Evolutionary conservation across 2,329 filamentous ascomycete species (phyloP).

Genomic region (Aureobasidium lini): DNA sequence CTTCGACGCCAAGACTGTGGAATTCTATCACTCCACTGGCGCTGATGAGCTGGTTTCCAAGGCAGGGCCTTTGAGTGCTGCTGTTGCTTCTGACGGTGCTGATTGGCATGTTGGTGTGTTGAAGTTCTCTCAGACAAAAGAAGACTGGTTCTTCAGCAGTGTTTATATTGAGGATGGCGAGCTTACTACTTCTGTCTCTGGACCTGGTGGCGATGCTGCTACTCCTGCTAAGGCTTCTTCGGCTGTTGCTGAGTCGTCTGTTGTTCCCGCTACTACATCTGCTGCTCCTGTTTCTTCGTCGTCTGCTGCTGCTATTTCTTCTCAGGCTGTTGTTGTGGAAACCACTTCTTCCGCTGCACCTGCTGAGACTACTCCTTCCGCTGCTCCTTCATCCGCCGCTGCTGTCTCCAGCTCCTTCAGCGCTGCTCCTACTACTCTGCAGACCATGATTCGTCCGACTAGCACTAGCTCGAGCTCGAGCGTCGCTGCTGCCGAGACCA

Average conservation of each 20-base stretch:
- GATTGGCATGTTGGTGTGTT: slow-evolving; percentile 69
- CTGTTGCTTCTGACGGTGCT: slow-evolving; percentile 56
- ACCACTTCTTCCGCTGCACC: not conserved
- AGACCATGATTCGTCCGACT: not conserved
- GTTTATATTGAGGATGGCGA: slow-evolving; percentile 61
- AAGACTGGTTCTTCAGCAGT: slow-evolving; percentile 66
- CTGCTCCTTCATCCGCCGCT: not conserved
- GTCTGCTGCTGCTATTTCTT: not conserved
- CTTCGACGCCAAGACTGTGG: slow-evolving; percentile 55
- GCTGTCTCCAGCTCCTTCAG: not conserved
- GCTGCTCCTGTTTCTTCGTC: not conserved
- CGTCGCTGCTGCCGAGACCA: not conserved
- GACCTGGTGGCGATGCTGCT: slow-evolving; percentile 10
- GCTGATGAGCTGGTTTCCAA: slow-evolving; percentile 49
- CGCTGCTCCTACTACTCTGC: slow-evolving; percentile 1
- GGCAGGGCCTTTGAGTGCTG: slow-evolving; percentile 52
- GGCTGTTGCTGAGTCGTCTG: not conserved
- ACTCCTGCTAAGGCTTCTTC: slow-evolving; percentile 8
- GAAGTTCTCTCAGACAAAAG: slow-evolving; percentile 52
- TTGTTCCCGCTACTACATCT: not conserved
- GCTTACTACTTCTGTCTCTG: slow-evolving; percentile 22
- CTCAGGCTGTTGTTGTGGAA: not conserved
- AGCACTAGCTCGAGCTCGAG: not conserved
- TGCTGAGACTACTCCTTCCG: not conserved
- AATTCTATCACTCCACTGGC: slow-evolving; percentile 64